A percentile compares a stretch with the other conserved stretches of the same genome.
These are phyloP conservation scores for Puccinellia tenuiflora DNA, from an alignment of 176 grass and related monocot species.

Conservation along the genomic window DNA sequence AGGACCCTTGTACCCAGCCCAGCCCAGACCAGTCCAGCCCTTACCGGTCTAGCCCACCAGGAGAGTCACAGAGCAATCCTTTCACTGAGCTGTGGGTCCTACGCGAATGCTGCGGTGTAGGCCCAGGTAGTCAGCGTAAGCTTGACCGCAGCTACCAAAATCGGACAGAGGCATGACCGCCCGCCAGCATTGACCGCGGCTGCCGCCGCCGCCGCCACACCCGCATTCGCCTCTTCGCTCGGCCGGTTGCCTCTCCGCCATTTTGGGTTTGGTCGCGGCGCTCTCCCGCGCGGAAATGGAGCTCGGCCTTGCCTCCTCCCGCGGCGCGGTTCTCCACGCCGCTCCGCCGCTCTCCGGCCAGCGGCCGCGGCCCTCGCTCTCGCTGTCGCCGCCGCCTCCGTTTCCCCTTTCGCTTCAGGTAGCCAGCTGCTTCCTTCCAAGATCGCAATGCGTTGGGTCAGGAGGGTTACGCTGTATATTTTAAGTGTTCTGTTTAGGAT, in stretches of 20 bases:
- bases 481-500: not conserved
- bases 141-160: not conserved
- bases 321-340: not conserved
- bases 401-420: too few species aligned
- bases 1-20: too few species aligned
- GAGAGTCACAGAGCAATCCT: too few species aligned
- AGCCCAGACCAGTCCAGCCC: too few species aligned
- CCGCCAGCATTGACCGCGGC: not conserved
- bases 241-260: not conserved
- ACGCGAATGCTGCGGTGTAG: too few species aligned
- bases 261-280: not conserved
- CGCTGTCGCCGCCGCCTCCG: not conserved
- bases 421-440: too few species aligned
- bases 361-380: not conserved
- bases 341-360: not conserved
- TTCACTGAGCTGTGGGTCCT: too few species aligned
- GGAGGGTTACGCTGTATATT: too few species aligned
- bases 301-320: conserved; percentile 14
- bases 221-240: not conserved
- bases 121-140: not conserved
- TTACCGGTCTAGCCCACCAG: too few species aligned
- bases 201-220: conserved; percentile 6
- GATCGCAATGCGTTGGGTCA: too few species aligned
- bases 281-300: conserved; percentile 24
- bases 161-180: not conserved